Base-by-base conservation (phyloP, 108 stramenopile genomes). In the Skeletonema grethae region DNA sequence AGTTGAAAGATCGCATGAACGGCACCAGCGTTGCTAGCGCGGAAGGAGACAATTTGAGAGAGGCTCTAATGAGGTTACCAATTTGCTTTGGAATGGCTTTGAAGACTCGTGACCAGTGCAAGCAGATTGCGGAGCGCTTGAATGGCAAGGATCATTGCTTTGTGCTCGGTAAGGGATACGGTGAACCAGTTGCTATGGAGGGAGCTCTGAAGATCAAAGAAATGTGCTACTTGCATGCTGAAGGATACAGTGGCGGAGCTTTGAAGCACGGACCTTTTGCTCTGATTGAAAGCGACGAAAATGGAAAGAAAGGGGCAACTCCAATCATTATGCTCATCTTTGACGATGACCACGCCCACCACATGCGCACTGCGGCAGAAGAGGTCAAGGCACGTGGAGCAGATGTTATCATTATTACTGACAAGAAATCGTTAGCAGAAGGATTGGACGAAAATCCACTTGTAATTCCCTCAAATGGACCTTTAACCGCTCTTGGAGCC, bases 131-230 rank as follows among this genome's bases (percentile, higher is more conserved):
- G 8, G 76, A 87, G 46, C 59, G 65, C 45, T 86, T 99, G 65
- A 76, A 84, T 61, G 78, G 93, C 70, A 98, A 97, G 82, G 94
- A 98, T 56, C 96, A 98, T 75, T 85, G 95, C 64, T 99, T 99
- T 79, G 87, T 99, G 34, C 86, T 99, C 7, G 98, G 98, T 34
- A 98, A 98, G 68, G 98, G 95, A 38, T 95, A 88, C 50, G 96
- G 89, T 22, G 96, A 98, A 65, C 97, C 98, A n/a, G 96, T 99
- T 28, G 97, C 98, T 5, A 73, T 83, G 64, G 97, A 99, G 81
- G 99, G 98, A 3, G 98, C 99, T 5, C 81, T 99, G 34, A 99
- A 99, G 84, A 95, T 99, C 64, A 99, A 99, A 82, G 99, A 99
- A 85, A 98, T 97, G 93, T 92, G 94, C 68, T 99, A 99, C 75